Evolutionary conservation across 2,329 filamentous ascomycete species (phyloP).

Genomic region (Thermoascus crustaceus): DNA sequence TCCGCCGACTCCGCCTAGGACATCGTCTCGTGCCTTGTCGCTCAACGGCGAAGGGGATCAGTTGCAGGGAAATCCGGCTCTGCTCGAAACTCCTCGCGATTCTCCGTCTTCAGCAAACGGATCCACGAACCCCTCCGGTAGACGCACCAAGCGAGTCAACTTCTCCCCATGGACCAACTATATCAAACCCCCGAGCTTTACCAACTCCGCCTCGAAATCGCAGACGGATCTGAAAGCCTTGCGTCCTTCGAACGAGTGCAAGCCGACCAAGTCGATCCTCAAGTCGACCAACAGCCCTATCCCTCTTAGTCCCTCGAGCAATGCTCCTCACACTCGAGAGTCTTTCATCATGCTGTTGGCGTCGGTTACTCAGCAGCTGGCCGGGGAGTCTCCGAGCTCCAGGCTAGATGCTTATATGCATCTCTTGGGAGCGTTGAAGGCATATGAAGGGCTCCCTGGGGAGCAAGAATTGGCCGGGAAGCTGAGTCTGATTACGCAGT

Average conservation of each 20-base stretch:
- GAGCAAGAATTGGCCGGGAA: slow-evolving; percentile 64
- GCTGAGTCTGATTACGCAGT: slow-evolving; percentile 68
- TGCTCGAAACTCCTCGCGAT: slow-evolving; percentile 32
- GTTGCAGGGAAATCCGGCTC: slow-evolving; percentile 25
- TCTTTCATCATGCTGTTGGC: slow-evolving; percentile 75
- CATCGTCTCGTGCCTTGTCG: slow-evolving; percentile 19
- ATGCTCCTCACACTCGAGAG: slow-evolving; percentile 42
- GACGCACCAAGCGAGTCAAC: slow-evolving; percentile 51
- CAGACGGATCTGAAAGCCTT: slow-evolving; percentile 40
- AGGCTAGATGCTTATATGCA: slow-evolving; percentile 81
- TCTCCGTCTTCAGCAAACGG: slow-evolving; percentile 35
- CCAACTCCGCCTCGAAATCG: slow-evolving; percentile 20
- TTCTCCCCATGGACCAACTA: slow-evolving; percentile 53
- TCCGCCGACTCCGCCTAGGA: slow-evolving; percentile 50
- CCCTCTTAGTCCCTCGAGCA: slow-evolving; percentile 31
- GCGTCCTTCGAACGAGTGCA: slow-evolving; percentile 43
- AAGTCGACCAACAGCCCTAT: slow-evolving; percentile 52
- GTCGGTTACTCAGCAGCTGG: slow-evolving; percentile 73
- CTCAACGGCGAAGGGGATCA: slow-evolving; percentile 26
- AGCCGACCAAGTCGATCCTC: slow-evolving; percentile 66
- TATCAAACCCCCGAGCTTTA: slow-evolving; percentile 38
- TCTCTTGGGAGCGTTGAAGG: slow-evolving; percentile 65
- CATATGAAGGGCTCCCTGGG: slow-evolving; percentile 75
- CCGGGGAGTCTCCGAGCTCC: slow-evolving; percentile 60
- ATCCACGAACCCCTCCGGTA: slow-evolving; percentile 27